Base-by-base conservation (phyloP, 1,284 basidiomycete genomes). In the Pseudozyma tsukubaensis region DNA sequence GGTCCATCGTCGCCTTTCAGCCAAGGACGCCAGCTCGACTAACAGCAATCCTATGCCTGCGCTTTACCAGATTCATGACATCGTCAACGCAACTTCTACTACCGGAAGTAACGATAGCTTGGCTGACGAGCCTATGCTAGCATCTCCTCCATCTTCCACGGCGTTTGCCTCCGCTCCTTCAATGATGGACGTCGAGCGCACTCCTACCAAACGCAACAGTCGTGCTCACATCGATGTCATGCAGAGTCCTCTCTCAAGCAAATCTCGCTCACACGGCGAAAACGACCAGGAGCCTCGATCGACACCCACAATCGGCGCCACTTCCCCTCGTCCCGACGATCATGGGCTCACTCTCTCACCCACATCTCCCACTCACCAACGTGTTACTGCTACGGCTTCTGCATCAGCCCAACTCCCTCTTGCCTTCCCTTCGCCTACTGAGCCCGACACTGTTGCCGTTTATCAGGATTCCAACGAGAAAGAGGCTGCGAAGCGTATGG, bases 181-280 rank as follows among this genome's bases (percentile, higher is more conserved):
- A 0, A 35, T n/a, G 24, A 57, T 48, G 39, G 72, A 75, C 12
- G 59, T 67, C 9, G 67, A 75, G 39, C 67, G 67, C 34, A 75
- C 72, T 4, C 72, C 72, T 1, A 75, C 72, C 53, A 75, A 67
- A 34, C 21, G 37, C 40, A 59, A 44, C n/a, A 37, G 40, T 12
- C 50, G 47, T 29, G 40, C 32, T 14, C 50, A 49, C 3, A 49
- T 40, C 11, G n/a, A 14, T 13, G 10, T 19, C 49, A 24, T 19
- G 18, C 51, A 34, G 2, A 4, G 35, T 19, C 13, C 24, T 13
- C 34, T 51, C 29, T 3, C 21, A 40, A 29, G n/a, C 43, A 7
- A 43, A 9, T n/a, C 43, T 24, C 43, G 40, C 16, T 34, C 42
- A 14, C 21, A 14, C 5, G 12, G 13, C 8, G 36, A 49, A 0